These are phyloP conservation scores for Draba incana DNA, from an alignment of 345 rosid species.

Conservation along the genomic window DNA sequence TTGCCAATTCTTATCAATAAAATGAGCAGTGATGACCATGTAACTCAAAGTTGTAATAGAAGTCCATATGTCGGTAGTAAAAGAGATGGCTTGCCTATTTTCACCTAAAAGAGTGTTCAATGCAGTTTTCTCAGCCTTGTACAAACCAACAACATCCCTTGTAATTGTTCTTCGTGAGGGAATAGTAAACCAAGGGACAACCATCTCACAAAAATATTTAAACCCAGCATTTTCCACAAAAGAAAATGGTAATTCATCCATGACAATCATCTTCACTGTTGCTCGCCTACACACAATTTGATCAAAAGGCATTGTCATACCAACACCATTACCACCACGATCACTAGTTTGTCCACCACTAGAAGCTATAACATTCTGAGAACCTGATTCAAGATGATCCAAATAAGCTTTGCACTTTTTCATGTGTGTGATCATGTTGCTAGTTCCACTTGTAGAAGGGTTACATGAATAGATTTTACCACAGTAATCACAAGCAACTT, in stretches of 20 bases:
- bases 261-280: background rate
- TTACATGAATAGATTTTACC: no score
- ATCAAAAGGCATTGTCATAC: background rate
- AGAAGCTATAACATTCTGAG: background rate
- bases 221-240: background rate
- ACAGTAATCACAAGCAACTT: no score
- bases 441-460: no score
- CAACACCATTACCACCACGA: background rate
- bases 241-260: background rate
- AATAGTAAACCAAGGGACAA: background rate
- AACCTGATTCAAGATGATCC: background rate
- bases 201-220: background rate
- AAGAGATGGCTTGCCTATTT: background rate
- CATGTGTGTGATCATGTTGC: background rate
- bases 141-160: background rate
- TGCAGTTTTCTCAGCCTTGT: background rate
- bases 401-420: background rate
- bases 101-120: background rate
- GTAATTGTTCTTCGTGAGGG: background rate
- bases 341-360: background rate
- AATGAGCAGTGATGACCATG: background rate
- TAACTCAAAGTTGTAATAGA: background rate
- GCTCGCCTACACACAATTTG: background rate
- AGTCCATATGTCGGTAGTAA: background rate
- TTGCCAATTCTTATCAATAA: background rate